Conservation (phyloP, 164 flowering plant genomes). For the Chloranthus sessilifolius region DNA sequence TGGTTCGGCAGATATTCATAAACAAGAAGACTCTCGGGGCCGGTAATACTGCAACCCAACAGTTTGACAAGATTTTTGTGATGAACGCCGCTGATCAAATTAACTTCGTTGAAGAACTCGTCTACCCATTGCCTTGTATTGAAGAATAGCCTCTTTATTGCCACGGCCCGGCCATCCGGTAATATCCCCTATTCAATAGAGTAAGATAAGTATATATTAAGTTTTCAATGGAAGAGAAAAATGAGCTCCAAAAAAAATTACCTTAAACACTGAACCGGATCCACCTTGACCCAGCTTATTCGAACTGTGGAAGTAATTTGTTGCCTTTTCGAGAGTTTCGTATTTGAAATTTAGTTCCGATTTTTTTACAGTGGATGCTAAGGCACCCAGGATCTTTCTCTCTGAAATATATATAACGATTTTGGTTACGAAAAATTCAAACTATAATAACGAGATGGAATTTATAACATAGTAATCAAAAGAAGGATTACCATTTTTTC, state of each 20-base stretch:
- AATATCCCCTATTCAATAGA: conserved; percentile 42
- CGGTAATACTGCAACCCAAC: conserved; percentile 81
- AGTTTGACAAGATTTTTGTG: conserved; percentile 78
- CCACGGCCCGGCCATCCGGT: conserved; percentile 57
- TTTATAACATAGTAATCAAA: background rate
- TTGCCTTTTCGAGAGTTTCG: conserved; percentile 71
- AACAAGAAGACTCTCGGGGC: conserved; percentile 91
- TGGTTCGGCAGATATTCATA: conserved; percentile 64
- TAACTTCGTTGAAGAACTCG: conserved; percentile 86
- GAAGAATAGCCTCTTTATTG: conserved; percentile 73
- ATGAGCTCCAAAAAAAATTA: conserved; percentile 14
- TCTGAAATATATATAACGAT: conserved; percentile 29
- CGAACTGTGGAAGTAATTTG: conserved; percentile 48
- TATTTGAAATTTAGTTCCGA: conserved; percentile 62
- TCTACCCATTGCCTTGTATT: conserved; percentile 85
- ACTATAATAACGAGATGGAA: background rate
- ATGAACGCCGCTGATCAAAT: conserved; percentile 55
- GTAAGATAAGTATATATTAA: background rate
- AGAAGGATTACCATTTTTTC: conserved; percentile 36
- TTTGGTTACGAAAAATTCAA: background rate
- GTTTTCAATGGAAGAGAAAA: background rate
- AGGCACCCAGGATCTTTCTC: conserved; percentile 48
- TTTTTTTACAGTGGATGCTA: conserved; percentile 37
- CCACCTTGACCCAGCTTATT: conserved; percentile 84
- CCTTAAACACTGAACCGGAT: conserved; percentile 74